Conservation (phyloP, 768 basidiomycete genomes). For the Termitomyces bulborhizus region DNA sequence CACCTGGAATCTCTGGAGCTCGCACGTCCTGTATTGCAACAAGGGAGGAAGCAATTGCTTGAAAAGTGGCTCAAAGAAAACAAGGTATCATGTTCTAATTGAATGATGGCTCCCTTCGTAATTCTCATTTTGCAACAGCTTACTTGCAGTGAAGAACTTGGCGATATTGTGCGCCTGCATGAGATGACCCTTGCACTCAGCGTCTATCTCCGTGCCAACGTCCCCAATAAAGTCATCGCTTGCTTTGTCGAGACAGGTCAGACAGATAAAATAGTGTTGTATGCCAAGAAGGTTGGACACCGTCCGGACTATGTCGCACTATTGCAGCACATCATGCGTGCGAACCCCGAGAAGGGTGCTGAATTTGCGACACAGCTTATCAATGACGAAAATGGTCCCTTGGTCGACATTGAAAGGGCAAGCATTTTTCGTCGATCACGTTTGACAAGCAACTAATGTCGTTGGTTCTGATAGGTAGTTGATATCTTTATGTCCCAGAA, state of each 20-base stretch:
- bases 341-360: conserved; percentile 95
- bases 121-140: conserved; percentile 44
- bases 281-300: conserved; percentile 96
- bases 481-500: conserved; percentile 99
- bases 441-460: background rate
- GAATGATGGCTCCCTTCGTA: background rate
- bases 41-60: conserved; percentile 92
- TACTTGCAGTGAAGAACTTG: conserved; percentile 97
- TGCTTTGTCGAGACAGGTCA: conserved; percentile 99
- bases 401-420: conserved; percentile 91
- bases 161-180: conserved; percentile 89
- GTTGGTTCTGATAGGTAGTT: conserved; percentile 53
- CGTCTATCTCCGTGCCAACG: conserved; percentile 95
- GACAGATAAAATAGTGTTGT: conserved; percentile 95
- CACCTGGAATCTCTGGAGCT: conserved; percentile 94
- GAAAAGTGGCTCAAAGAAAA: conserved; percentile 99
- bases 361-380: conserved; percentile 95
- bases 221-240: conserved; percentile 97
- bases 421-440: conserved; percentile 17
- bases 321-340: conserved; percentile 93
- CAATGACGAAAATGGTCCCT: conserved; percentile 87
- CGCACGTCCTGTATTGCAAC: conserved; percentile 91
- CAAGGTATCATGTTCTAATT: conserved; percentile 50
- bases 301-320: conserved; percentile 88
- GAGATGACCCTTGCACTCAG: conserved; percentile 98